Conservation (phyloP, 1,139 yeast genomes). For the Diutina siamensis region DNA sequence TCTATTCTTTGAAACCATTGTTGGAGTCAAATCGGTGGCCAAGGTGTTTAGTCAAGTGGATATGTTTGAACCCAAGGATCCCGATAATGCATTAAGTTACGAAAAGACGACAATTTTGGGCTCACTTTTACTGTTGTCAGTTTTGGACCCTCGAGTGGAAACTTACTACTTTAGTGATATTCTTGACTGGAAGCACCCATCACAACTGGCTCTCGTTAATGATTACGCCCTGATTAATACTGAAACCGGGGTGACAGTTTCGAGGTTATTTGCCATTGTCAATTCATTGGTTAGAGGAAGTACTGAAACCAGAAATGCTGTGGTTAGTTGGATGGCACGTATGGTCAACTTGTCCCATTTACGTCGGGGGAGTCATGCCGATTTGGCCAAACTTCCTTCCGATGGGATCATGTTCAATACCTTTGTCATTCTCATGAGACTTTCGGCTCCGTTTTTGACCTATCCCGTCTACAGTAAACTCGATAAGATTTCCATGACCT, state of each 20-base stretch:
- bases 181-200: constrained; percentile 19
- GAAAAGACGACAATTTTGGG: constrained; percentile 65
- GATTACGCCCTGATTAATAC: constrained; percentile 39
- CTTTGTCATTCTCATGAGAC: constrained; percentile 50
- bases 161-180: constrained; percentile 34
- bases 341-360: constrained; percentile 73
- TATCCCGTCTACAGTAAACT: constrained; percentile 47
- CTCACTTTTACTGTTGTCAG: constrained; percentile 66
- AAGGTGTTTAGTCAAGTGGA: constrained; percentile 44
- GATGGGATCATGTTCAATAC: constrained; percentile 81
- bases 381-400: constrained; percentile 52
- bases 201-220: constrained; percentile 35
- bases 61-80: constrained; percentile 37
- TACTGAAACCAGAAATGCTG: constrained; percentile 44
- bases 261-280: constrained; percentile 53
- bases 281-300: constrained; percentile 76
- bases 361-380: constrained; percentile 80
- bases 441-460: constrained; percentile 79
- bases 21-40: constrained; percentile 54
- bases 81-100: constrained; percentile 34
- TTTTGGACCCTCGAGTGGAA: constrained; percentile 38
- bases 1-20: constrained; percentile 45
- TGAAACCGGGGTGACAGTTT: constrained; percentile 45
- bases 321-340: constrained; percentile 59
- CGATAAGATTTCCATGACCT: constrained; percentile 61